These are phyloP conservation scores for Diaporthe vaccinii DNA, from an alignment of 2,329 filamentous ascomycete species.

Conservation along the genomic window DNA sequence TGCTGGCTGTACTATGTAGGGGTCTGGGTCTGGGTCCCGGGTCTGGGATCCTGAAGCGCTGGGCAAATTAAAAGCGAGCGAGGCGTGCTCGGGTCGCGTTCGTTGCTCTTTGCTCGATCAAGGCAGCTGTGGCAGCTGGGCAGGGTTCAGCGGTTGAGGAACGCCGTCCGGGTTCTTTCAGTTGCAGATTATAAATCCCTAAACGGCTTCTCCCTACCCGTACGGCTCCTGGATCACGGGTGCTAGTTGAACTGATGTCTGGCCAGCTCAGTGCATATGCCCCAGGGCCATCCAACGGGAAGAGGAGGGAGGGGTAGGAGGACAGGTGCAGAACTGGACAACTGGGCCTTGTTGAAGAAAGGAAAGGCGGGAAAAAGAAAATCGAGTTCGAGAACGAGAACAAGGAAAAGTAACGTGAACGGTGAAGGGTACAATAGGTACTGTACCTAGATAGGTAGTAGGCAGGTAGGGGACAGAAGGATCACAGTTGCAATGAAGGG, in stretches of 20 bases:
- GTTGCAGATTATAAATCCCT: conserved; percentile 22
- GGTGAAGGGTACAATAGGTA: not conserved
- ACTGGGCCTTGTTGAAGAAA: conserved; percentile 10
- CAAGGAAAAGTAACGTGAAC: conserved; percentile 8
- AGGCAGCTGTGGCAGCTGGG: conserved; percentile 22
- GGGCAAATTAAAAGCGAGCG: conserved; percentile 32
- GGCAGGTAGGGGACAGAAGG: conserved; percentile 14
- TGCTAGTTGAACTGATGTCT: not conserved
- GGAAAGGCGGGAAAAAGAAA: not conserved
- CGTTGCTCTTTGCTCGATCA: conserved; percentile 16
- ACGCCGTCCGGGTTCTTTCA: not conserved
- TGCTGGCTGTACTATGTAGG: not conserved
- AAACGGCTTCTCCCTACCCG: conserved; percentile 13
- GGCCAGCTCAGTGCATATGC: conserved; percentile 6
- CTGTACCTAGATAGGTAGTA: not conserved
- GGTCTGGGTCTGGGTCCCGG: conserved; percentile 23
- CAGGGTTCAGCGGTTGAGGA: conserved; percentile 28
- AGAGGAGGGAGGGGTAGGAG: not conserved
- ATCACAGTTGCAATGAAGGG: conserved; percentile 31
- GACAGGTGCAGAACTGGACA: not conserved
- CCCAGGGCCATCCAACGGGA: not conserved
- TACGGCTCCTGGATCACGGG: not conserved
- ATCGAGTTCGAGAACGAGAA: not conserved
- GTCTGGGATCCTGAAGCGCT: conserved; percentile 29
- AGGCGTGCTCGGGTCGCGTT: conserved; percentile 31